A percentile compares a stretch with the other conserved stretches of the same genome.
These are phyloP conservation scores for Ophiosphaerella narmari DNA, from an alignment of 2,329 filamentous ascomycete species.

Conservation along the genomic window DNA sequence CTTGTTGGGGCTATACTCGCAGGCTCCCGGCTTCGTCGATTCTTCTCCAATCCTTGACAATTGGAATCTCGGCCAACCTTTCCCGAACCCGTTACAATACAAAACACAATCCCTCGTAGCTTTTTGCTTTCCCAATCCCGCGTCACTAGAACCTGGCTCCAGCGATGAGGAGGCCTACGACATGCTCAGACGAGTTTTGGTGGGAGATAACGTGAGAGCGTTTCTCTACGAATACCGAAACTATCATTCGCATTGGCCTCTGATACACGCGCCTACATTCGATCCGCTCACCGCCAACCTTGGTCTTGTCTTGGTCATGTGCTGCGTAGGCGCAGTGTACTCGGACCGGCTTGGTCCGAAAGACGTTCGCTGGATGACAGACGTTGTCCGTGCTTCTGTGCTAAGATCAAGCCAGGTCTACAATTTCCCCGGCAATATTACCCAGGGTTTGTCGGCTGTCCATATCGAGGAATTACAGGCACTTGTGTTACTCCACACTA, in stretches of 20 bases:
- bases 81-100: constrained; percentile 51
- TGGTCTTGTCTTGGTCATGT: constrained; percentile 70
- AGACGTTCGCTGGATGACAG: constrained; percentile 71
- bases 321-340: constrained; percentile 76
- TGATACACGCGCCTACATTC: constrained; percentile 74
- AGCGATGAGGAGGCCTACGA: constrained; percentile 56
- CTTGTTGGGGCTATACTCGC: constrained; percentile 56
- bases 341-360: constrained; percentile 64
- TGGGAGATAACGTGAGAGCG: constrained; percentile 69
- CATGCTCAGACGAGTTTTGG: constrained; percentile 62
- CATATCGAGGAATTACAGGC: constrained; percentile 70
- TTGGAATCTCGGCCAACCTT: constrained; percentile 47
- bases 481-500: constrained; percentile 63
- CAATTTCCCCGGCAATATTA: constrained; percentile 37
- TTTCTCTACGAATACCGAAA: constrained; percentile 74
- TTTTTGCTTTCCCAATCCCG: constrained; percentile 57
- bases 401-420: constrained; percentile 61
- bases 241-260: constrained; percentile 74
- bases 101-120: constrained; percentile 53
- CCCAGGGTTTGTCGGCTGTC: constrained; percentile 30
- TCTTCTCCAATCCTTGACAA: constrained; percentile 44
- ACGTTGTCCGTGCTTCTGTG: constrained; percentile 63
- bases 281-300: constrained; percentile 68
- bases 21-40: constrained; percentile 49
- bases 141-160: constrained; percentile 24